A percentile compares a stretch with the other conserved stretches of the same genome.
Evolutionary conservation across 371 early-diverging fungal genomes (phyloP).

Genomic region (Mortierella sp.): DNA sequence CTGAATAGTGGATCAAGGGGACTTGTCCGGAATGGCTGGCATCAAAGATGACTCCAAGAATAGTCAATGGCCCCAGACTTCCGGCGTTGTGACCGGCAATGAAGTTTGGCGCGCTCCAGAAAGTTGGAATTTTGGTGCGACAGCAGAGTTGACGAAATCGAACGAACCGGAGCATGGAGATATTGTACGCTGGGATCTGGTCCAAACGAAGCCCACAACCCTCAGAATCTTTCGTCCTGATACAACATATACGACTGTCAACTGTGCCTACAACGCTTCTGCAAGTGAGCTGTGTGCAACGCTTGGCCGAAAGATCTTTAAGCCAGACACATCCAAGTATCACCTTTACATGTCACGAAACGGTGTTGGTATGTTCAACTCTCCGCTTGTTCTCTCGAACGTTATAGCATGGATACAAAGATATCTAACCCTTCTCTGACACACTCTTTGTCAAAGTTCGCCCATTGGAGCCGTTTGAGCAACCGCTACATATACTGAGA

Average conservation of each 20-base stretch:
- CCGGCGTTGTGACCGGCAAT: slow-evolving; percentile 5
- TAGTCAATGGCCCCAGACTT: slow-evolving; percentile 13
- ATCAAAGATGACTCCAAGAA: slow-evolving; percentile 27
- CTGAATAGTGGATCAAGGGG: slow-evolving; percentile 22
- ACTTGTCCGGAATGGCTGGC: slow-evolving; percentile 21
- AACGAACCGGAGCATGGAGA: slow-evolving; percentile 48
- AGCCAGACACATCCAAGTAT: slow-evolving; percentile 76
- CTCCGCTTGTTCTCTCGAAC: not conserved
- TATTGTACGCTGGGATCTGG: slow-evolving; percentile 38
- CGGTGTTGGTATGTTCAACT: slow-evolving; percentile 60
- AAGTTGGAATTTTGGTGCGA: slow-evolving; percentile 30
- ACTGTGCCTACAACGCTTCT: slow-evolving; percentile 70
- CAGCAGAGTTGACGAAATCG: slow-evolving; percentile 23
- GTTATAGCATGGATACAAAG: not conserved
- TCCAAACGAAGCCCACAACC: slow-evolving; percentile 26
- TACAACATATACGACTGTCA: slow-evolving; percentile 80
- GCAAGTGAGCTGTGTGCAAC: slow-evolving; percentile 77
- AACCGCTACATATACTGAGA: slow-evolving; percentile 78
- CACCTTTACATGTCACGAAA: slow-evolving; percentile 72
- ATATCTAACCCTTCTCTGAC: too few species aligned
- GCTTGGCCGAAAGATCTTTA: slow-evolving; percentile 81
- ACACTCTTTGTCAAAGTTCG: slow-evolving; percentile 54
- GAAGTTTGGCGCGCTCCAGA: slow-evolving; percentile 44
- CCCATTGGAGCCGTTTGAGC: slow-evolving; percentile 72
- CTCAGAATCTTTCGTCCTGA: slow-evolving; percentile 76